These are phyloP conservation scores for Phytophthora uliginosa DNA, from an alignment of 352 stramenopile genomes.

Conservation along the genomic window DNA sequence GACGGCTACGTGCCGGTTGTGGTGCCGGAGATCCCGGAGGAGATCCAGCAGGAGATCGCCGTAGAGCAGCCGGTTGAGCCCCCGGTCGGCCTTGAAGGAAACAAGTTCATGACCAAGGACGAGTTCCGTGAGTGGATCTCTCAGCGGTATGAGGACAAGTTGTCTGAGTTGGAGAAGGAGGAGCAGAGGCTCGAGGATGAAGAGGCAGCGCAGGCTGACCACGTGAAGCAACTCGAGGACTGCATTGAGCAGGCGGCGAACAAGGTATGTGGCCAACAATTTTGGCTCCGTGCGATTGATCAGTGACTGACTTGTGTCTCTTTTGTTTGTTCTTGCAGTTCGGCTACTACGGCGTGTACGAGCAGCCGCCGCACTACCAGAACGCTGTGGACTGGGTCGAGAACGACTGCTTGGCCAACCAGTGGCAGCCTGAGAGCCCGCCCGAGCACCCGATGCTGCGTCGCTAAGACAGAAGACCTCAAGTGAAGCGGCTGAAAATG, in stretches of 20 bases:
- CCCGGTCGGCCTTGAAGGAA: too few species aligned
- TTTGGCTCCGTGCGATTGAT: not conserved
- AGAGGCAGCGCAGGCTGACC: conserved; percentile 25
- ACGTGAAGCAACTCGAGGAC: conserved; percentile 45
- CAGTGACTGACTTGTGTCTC: conserved; percentile 4
- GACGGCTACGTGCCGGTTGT: not conserved
- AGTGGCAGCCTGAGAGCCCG: conserved; percentile 20
- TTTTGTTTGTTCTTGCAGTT: conserved; percentile 40
- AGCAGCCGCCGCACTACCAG: conserved; percentile 53
- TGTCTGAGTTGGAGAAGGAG: conserved; percentile 19
- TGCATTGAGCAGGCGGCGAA: conserved; percentile 57
- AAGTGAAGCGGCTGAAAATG: conserved; percentile 15
- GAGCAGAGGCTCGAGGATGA: conserved; percentile 28
- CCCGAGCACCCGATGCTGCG: conserved; percentile 18
- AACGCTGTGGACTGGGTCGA: conserved; percentile 60
- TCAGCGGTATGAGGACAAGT: conserved; percentile 37
- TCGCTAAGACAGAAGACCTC: conserved; percentile 19
- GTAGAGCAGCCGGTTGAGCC: not conserved
- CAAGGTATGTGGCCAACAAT: conserved; percentile 42
- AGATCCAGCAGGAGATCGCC: not conserved
- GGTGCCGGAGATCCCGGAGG: not conserved
- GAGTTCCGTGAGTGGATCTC: conserved; percentile 48
- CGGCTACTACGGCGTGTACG: conserved; percentile 64
- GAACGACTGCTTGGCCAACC: conserved; percentile 43
- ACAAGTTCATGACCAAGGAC: conserved; percentile 52